Percentiles rank a stretch among this genome's conserved stretches.
Evolutionary conservation across 2,329 filamentous ascomycete genomes (phyloP).

Genomic region (Trichoderma sp.): DNA sequence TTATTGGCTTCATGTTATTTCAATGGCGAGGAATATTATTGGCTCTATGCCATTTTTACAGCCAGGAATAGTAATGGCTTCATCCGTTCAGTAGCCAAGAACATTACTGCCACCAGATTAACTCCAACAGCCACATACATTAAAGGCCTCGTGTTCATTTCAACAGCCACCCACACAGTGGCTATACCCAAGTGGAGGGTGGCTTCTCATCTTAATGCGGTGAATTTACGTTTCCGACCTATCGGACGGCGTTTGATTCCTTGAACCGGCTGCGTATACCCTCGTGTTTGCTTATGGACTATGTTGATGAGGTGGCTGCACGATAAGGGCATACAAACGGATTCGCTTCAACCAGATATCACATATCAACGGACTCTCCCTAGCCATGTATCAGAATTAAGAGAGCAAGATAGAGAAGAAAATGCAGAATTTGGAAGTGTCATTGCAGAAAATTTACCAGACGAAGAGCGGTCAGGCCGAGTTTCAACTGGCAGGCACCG

Average conservation of each 20-base stretch:
- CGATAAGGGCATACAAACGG: not conserved
- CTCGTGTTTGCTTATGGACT: not conserved
- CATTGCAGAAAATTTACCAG: not conserved
- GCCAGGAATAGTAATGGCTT: no score
- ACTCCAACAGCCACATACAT: no score
- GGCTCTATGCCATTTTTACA: no score
- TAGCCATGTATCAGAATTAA: not conserved
- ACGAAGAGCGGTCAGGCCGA: not conserved
- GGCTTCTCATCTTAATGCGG: not conserved
- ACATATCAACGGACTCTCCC: not conserved
- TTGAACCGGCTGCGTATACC: not conserved
- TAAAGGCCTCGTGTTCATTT: not conserved
- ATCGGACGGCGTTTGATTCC: not conserved
- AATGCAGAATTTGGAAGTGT: not conserved
- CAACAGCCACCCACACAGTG: not conserved
- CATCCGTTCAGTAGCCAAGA: no score
- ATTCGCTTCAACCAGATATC: not conserved
- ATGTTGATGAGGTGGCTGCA: not conserved
- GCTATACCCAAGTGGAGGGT: not conserved
- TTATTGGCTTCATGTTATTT: not conserved
- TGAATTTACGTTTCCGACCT: no score
- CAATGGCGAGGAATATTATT: no score
- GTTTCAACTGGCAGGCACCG: slow-evolving; percentile 9
- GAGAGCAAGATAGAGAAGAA: not conserved
- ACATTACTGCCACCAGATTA: no score